phyloP scores from a whole-genome alignment of 176 grass and related monocot genomes.

The Cocos nucifera region DNA sequence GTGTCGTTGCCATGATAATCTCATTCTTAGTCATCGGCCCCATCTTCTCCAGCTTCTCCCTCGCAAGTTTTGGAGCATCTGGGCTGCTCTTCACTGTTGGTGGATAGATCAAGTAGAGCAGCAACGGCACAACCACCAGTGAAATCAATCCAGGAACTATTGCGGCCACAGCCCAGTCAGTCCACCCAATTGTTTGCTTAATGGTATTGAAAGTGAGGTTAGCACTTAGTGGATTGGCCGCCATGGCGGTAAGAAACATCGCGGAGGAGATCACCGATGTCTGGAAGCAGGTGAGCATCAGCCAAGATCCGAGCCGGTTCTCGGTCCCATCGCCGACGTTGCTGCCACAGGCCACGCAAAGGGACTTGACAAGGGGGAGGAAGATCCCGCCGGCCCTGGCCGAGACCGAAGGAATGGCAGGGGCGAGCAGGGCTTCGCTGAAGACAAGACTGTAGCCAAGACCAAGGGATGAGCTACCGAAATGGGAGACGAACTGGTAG shows the following conservation, averaged over 20 bases:
- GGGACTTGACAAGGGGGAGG: conserved; percentile 79
- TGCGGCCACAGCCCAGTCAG: conserved; percentile 87
- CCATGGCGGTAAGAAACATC: conserved; percentile 97
- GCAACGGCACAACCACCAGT: conserved; percentile 63
- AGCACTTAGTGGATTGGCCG: conserved; percentile 72
- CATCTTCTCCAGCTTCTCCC: conserved; percentile 72
- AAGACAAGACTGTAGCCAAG: conserved; percentile 92
- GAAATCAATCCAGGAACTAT: conserved; percentile 74
- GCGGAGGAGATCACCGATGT: conserved; percentile 81
- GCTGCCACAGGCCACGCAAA: conserved; percentile 74
- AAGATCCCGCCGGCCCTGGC: conserved; percentile 87
- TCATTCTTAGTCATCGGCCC: conserved; percentile 78
- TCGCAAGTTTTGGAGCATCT: conserved; percentile 75
- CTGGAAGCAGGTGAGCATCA: conserved; percentile 98
- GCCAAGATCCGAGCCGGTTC: conserved; percentile 67
- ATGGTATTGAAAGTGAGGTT: conserved; percentile 71
- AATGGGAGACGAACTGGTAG: conserved; percentile 82
- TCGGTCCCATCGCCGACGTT: conserved; percentile 66
- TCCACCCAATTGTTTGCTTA: conserved; percentile 77
- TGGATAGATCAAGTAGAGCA: conserved; percentile 82
- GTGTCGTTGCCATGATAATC: conserved; percentile 71
- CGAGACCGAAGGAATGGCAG: conserved; percentile 85
- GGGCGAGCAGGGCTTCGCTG: conserved; percentile 81
- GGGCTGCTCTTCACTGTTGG: conserved; percentile 81
- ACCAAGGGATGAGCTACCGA: conserved; percentile 72